These are phyloP conservation scores for Euphorbia lathyris DNA, from an alignment of 345 rosid genomes.

Conservation along the genomic window DNA sequence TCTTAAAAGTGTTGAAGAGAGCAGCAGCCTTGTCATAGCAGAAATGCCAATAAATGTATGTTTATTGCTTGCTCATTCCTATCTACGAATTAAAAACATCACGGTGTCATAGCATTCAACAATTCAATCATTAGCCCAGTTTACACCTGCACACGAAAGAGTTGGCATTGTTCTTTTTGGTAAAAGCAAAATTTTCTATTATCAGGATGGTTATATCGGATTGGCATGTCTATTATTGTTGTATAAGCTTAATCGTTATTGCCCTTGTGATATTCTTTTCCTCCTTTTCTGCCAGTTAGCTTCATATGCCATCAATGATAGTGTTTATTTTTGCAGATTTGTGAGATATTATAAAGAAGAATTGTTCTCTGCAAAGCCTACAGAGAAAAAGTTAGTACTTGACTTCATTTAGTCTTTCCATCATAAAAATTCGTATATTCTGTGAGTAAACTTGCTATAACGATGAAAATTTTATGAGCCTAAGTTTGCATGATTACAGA, in stretches of 20 bases:
- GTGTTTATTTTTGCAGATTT: slow-evolving; percentile 52
- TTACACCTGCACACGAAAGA: background rate
- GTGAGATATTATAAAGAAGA: slow-evolving; percentile 63
- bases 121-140: background rate
- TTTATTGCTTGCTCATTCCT: background rate
- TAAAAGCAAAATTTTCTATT: background rate
- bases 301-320: slow-evolving; percentile 4
- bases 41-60: slow-evolving; percentile 94
- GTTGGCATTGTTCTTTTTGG: background rate
- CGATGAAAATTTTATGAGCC: background rate
- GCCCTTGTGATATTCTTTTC: background rate
- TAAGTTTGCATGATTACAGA: background rate
- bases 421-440: slow-evolving; percentile 10
- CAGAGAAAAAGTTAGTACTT: background rate
- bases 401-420: slow-evolving; percentile 2
- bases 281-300: background rate
- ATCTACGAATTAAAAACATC: slow-evolving; percentile 5
- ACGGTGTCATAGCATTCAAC: background rate
- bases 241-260: background rate
- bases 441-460: slow-evolving; percentile 11
- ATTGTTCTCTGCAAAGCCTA: slow-evolving; percentile 12
- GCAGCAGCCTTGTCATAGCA: slow-evolving; percentile 56
- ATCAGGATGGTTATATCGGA: background rate
- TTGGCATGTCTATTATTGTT: background rate
- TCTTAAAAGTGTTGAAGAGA: slow-evolving; percentile 76